phyloP scores from a whole-genome alignment of 176 grass and related monocot genomes.

The Raddia guianensis region DNA sequence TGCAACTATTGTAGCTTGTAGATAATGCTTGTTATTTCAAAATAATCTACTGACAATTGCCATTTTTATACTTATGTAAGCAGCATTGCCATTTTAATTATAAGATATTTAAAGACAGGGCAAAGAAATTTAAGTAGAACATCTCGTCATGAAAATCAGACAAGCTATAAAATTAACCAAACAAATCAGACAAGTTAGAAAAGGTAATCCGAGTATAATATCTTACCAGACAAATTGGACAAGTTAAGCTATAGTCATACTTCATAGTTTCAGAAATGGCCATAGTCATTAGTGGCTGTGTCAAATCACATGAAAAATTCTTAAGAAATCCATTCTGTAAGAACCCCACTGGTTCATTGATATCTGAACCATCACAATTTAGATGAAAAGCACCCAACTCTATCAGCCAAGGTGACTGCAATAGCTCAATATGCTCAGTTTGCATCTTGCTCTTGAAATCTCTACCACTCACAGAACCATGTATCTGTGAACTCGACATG shows the following conservation, averaged over 20 bases:
- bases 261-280: constrained; percentile 54
- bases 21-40: neutral
- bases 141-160: constrained; percentile 70
- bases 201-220: constrained; percentile 34
- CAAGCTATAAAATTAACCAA: constrained; percentile 70
- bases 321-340: constrained; percentile 56
- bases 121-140: constrained; percentile 25
- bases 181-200: constrained; percentile 57
- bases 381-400: constrained; percentile 77
- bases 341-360: constrained; percentile 49
- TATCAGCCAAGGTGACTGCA: constrained; percentile 84
- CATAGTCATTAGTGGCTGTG: constrained; percentile 62
- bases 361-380: constrained; percentile 50
- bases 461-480: constrained; percentile 73
- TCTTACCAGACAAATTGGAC: constrained; percentile 75
- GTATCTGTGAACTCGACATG: constrained; percentile 48
- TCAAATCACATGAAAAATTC: constrained; percentile 68
- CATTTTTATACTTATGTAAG: neutral
- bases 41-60: neutral
- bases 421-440: constrained; percentile 60
- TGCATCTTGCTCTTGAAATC: constrained; percentile 74
- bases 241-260: constrained; percentile 68
- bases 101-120: constrained; percentile 21
- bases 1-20: neutral
- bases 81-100: neutral